A percentile compares a stretch with the other conserved stretches of the same genome.
Evolutionary conservation across 768 basidiomycete species (phyloP).

Genomic region (Trametes cinnabarina): DNA sequence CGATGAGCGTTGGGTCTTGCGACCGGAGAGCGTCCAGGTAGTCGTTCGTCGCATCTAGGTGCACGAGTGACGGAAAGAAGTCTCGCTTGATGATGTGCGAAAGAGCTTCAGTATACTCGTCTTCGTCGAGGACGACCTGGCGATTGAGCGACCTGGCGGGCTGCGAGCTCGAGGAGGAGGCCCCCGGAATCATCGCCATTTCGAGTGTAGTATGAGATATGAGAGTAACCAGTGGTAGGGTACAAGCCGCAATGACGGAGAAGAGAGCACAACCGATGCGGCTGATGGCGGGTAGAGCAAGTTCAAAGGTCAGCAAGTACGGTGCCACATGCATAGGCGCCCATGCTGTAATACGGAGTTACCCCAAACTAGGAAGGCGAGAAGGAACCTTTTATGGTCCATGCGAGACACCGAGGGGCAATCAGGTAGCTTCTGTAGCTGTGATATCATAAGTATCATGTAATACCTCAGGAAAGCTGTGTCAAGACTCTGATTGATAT

Average conservation of each 20-base stretch:
- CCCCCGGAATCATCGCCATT: slow-evolving; percentile 22
- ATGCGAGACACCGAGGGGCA: too few relatives aligned
- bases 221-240: too few relatives aligned
- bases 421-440: too few relatives aligned
- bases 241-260: too few relatives aligned
- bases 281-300: too few relatives aligned
- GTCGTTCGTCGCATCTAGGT: slow-evolving; percentile 83
- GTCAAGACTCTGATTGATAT: too few relatives aligned
- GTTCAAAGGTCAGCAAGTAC: neutral
- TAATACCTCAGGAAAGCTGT: too few relatives aligned
- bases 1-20: slow-evolving; percentile 75
- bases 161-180: slow-evolving; percentile 28
- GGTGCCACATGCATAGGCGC: neutral
- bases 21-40: slow-evolving; percentile 79
- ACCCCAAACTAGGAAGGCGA: neutral
- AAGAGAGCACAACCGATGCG: too few relatives aligned
- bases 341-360: neutral
- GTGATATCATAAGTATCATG: too few relatives aligned
- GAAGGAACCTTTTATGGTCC: too few relatives aligned
- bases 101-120: slow-evolving; percentile 89
- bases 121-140: slow-evolving; percentile 81
- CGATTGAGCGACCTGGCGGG: slow-evolving; percentile 59
- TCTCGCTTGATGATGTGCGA: slow-evolving; percentile 94
- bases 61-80: slow-evolving; percentile 93
- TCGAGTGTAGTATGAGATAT: neutral